Base-by-base conservation (phyloP, 2,329 filamentous ascomycete genomes). In the Trichoderma sp. region DNA sequence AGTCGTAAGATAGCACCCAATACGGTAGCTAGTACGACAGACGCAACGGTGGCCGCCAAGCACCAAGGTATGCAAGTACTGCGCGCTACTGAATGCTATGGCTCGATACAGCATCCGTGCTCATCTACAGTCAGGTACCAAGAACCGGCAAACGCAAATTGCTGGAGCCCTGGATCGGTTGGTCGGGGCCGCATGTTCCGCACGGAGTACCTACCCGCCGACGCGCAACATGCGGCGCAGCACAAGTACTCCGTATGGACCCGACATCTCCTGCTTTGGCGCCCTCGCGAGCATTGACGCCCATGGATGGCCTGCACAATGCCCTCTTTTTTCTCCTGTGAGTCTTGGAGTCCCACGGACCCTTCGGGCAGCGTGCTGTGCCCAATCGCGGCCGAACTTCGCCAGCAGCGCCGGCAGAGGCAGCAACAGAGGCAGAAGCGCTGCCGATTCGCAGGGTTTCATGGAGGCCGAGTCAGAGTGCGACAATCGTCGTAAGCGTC, bases 251-350 rank as follows among this genome's bases (percentile, higher is more conserved):
- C 24, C 19, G 35, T 56, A 29, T 27, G 49, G 33, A 43, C 6
- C 61, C 33, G 60, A 63, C 21, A 21, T 53, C 27, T 57, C 62
- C 16, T 66, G 62, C 62, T 57, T 66, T 66, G 62, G 62, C 62
- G 62, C 62, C 53, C 40, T 57, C 52, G 14, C 27, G 7, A 55
- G 53, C 37, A n/a, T 57, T 66, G 35, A 40, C 49, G 62, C 62
- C 62, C 52, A 35, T 10, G 31, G 7, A 10, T 27, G 19, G 31
- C 21, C 33, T 24, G 40, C 37, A 14, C 40, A 43, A n/a, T 40
- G 40, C 37, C 37, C 35, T 47, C 27, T 33, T 66, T 27, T 29
- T 6, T 7, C 13, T 35, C 33, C 33, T 35, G 33, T 35, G n/a
- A 21, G 47, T 49, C 47, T 49, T 49, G 8, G 13, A 19, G 47